phyloP scores from a whole-genome alignment of 768 basidiomycete genomes.

The Fibroporia radiculosa region DNA sequence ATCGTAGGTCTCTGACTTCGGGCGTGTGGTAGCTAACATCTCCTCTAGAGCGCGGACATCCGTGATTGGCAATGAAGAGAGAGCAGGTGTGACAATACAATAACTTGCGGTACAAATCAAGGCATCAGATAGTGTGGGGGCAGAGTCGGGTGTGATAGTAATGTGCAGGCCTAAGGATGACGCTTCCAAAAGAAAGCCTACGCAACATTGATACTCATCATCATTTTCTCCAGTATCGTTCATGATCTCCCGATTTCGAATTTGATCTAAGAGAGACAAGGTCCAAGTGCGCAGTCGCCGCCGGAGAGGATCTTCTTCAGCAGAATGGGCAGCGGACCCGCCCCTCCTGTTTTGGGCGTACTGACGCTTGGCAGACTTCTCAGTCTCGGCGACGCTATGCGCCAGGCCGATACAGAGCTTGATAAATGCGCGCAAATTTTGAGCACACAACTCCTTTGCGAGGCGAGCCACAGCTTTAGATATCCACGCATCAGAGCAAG shows the following conservation, averaged over 20 bases:
- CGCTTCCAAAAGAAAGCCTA: constrained; percentile 20
- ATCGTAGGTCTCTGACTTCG: constrained; percentile 10
- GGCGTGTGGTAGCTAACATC: constrained; percentile 3
- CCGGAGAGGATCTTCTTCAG: background rate
- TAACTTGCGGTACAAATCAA: constrained; percentile 10
- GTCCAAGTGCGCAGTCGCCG: constrained; percentile 21
- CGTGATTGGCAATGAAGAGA: background rate
- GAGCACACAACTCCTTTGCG: constrained; percentile 22
- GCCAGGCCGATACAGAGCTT: constrained; percentile 24
- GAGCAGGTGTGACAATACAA: constrained; percentile 6
- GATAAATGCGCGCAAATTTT: constrained; percentile 28
- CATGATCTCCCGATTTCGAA: constrained; percentile 3
- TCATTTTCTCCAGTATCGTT: background rate
- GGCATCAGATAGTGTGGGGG: constrained; percentile 5
- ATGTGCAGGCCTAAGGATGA: constrained; percentile 6
- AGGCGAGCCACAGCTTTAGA: constrained; percentile 34
- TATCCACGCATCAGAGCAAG: constrained; percentile 28
- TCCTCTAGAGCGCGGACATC: constrained; percentile 1
- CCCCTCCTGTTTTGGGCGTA: constrained; percentile 6
- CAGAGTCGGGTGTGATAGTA: constrained; percentile 1
- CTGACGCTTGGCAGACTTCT: background rate
- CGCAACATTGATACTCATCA: constrained; percentile 7
- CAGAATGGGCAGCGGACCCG: background rate
- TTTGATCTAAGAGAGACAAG: constrained; percentile 13
- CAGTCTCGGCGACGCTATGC: background rate